These are phyloP conservation scores for Axilococcus clingmanii DNA, from an alignment of 139 green algal genomes.

Conservation along the genomic window DNA sequence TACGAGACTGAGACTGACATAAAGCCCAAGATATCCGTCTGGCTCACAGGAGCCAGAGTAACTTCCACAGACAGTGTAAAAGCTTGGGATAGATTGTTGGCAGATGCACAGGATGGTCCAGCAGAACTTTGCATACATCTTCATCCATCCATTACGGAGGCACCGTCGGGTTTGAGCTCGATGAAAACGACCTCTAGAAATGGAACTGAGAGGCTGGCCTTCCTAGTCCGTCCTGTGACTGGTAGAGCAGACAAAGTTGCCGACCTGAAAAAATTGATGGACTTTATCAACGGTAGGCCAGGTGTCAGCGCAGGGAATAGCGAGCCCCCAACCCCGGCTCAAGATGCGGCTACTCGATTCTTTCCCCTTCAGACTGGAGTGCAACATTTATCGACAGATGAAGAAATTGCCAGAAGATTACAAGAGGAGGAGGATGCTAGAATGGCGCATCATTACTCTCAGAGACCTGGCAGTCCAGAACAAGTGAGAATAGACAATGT, in stretches of 20 bases:
- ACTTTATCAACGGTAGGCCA: not conserved
- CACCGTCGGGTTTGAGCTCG: not conserved
- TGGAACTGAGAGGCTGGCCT: not conserved
- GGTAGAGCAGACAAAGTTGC: not conserved
- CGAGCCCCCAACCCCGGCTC: not conserved
- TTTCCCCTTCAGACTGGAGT: no score
- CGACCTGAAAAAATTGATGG: not conserved
- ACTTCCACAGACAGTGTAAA: conserved; percentile 2
- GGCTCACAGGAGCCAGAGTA: conserved; percentile 19
- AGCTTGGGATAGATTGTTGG: not conserved
- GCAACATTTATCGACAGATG: no score
- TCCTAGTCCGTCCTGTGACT: not conserved
- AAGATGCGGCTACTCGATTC: conserved; percentile 1
- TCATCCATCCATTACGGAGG: not conserved
- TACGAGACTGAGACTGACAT: conserved; percentile 10
- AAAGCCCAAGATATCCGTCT: conserved; percentile 11
- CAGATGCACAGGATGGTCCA: no score
- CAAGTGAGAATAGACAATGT: not conserved
- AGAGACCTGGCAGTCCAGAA: not conserved
- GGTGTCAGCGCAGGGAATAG: not conserved
- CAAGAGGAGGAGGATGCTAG: conserved; percentile 5
- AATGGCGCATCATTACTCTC: not conserved
- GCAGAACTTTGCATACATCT: not conserved
- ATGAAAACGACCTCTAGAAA: not conserved
- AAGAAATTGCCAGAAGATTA: conserved; percentile 1